Conservation (phyloP, 768 basidiomycete genomes). For the Lactarius tabidus region DNA sequence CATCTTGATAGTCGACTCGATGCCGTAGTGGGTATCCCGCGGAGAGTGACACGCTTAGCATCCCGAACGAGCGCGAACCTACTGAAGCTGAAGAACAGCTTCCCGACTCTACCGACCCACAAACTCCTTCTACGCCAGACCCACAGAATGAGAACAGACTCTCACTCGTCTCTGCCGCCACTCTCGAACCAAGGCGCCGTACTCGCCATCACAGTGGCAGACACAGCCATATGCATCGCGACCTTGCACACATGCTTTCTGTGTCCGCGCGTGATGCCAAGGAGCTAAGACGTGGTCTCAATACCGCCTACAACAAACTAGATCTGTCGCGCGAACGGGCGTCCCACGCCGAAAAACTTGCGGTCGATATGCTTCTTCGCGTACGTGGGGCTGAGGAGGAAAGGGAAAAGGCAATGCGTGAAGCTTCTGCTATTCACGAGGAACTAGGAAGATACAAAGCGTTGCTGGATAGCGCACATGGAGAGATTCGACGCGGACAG, state of each 20-base stretch:
- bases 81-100: slow-evolving; percentile 1
- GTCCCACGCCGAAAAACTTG: slow-evolving; percentile 42
- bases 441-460: slow-evolving; percentile 45
- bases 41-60: slow-evolving; percentile 1
- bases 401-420: slow-evolving; percentile 38
- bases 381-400: slow-evolving; percentile 40
- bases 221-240: slow-evolving; percentile 20
- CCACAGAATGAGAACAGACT: slow-evolving; percentile 15
- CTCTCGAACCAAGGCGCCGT: slow-evolving; percentile 25
- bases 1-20: slow-evolving; percentile 13
- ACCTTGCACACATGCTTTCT: slow-evolving; percentile 24
- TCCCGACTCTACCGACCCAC: neutral
- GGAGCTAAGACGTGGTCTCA: slow-evolving; percentile 30
- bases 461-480: slow-evolving; percentile 43
- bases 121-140: neutral
- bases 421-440: slow-evolving; percentile 36
- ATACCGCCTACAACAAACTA: slow-evolving; percentile 33
- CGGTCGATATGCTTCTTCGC: slow-evolving; percentile 43
- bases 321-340: slow-evolving; percentile 42
- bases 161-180: slow-evolving; percentile 19
- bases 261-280: slow-evolving; percentile 27
- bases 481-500: slow-evolving; percentile 42
- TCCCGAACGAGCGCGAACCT: neutral
- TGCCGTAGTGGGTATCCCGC: slow-evolving; percentile 2
- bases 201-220: slow-evolving; percentile 17